These are phyloP conservation scores for Colletotrichum sp. DNA, from an alignment of 2,329 filamentous ascomycete genomes.

Conservation along the genomic window DNA sequence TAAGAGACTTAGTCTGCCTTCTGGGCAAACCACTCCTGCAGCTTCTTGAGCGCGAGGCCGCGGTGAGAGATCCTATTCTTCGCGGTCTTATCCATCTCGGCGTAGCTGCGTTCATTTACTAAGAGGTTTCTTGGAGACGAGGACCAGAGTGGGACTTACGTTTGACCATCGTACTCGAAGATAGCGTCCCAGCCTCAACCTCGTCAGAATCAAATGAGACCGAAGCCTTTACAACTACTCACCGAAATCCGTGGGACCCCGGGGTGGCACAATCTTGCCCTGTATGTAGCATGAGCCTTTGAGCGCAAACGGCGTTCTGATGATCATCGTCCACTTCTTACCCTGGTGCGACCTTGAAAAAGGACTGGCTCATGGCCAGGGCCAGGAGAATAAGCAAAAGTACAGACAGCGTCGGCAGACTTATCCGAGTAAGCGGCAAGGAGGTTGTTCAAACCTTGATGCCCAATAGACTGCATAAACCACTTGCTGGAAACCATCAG, in stretches of 20 bases:
- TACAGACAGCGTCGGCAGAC: slow-evolving; percentile 90
- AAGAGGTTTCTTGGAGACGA: not conserved
- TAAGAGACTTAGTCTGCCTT: slow-evolving; percentile 8
- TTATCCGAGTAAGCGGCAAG: slow-evolving; percentile 90
- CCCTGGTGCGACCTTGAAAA: slow-evolving; percentile 89
- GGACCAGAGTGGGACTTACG: slow-evolving; percentile 49
- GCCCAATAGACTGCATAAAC: slow-evolving; percentile 85
- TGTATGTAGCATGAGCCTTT: slow-evolving; percentile 25
- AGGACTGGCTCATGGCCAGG: slow-evolving; percentile 83
- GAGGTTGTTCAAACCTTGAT: slow-evolving; percentile 86
- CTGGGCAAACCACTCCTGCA: slow-evolving; percentile 78
- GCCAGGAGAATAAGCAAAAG: slow-evolving; percentile 89
- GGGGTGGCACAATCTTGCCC: slow-evolving; percentile 82
- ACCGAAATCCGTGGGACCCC: slow-evolving; percentile 86
- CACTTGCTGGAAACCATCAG: slow-evolving; percentile 74
- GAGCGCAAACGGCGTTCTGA: not conserved
- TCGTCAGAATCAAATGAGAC: slow-evolving; percentile 13
- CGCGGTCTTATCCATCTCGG: slow-evolving; percentile 87
- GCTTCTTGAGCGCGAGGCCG: slow-evolving; percentile 82
- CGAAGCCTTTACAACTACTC: slow-evolving; percentile 33
- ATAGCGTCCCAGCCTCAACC: slow-evolving; percentile 88
- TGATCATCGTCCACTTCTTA: slow-evolving; percentile 41
- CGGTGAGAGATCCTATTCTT: slow-evolving; percentile 97
- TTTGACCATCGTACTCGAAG: slow-evolving; percentile 92
- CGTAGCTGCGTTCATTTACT: slow-evolving; percentile 59